Evolutionary conservation across 257 asterid species (phyloP).

Genomic region (Buddleja alternifolia): DNA sequence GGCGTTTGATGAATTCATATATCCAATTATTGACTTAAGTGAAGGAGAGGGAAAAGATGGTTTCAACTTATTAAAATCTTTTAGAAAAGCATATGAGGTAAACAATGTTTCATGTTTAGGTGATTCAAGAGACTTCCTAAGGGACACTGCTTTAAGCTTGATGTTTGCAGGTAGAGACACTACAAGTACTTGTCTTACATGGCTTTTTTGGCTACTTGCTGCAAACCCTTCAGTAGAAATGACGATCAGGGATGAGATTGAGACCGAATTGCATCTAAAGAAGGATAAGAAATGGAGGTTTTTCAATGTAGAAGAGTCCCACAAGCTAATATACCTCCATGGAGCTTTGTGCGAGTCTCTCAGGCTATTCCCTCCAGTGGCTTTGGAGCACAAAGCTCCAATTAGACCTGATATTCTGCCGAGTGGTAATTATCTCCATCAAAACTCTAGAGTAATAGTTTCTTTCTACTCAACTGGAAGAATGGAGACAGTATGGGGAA

Average conservation of each 20-base stretch:
- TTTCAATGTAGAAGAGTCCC: slow-evolving; percentile 14
- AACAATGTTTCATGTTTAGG: not conserved
- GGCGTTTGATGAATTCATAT: slow-evolving; percentile 41
- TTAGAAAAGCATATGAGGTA: slow-evolving; percentile 26
- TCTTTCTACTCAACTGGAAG: slow-evolving; percentile 48
- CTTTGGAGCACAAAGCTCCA: slow-evolving; percentile 32
- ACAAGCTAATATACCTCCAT: slow-evolving; percentile 25
- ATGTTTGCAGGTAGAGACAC: slow-evolving; percentile 28
- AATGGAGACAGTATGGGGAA: slow-evolving; percentile 53
- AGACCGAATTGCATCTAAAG: not conserved
- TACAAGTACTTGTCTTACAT: slow-evolving; percentile 27
- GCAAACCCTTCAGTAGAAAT: not conserved
- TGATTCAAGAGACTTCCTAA: slow-evolving; percentile 26
- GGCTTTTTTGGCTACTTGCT: slow-evolving; percentile 29
- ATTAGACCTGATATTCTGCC: slow-evolving; percentile 27
- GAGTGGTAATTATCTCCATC: slow-evolving; percentile 26
- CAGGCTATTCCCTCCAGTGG: slow-evolving; percentile 29
- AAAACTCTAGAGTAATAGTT: slow-evolving; percentile 23
- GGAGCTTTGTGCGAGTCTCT: slow-evolving; percentile 30
- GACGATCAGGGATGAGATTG: slow-evolving; percentile 21
- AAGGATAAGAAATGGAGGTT: not conserved
- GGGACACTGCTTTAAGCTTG: slow-evolving; percentile 28
- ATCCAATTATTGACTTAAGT: slow-evolving; percentile 6
- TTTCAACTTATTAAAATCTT: slow-evolving; percentile 27
- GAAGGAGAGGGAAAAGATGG: not conserved